Evolutionary conservation across 495 filamentous ascomycete genomes (phyloP).

Genomic region (Hypomontagnella monticulosa): DNA sequence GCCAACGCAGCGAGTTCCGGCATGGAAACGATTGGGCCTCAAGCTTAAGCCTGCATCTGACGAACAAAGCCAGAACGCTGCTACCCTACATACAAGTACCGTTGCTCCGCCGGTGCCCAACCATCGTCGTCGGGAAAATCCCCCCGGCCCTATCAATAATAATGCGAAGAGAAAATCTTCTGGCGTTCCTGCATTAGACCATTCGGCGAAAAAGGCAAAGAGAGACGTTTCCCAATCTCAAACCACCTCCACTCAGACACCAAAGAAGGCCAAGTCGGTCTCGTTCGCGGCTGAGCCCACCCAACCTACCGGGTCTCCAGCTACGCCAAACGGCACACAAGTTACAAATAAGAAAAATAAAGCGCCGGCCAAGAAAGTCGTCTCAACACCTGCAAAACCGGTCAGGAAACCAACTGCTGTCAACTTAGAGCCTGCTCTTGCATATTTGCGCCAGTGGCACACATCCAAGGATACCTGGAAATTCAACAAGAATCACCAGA

Average conservation of each 20-base stretch:
- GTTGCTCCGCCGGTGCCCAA: slow-evolving; percentile 43
- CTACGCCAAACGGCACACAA: slow-evolving; percentile 38
- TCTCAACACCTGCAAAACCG: slow-evolving; percentile 30
- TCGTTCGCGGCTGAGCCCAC: slow-evolving; percentile 79
- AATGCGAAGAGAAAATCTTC: slow-evolving; percentile 48
- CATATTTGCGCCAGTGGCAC: slow-evolving; percentile 77
- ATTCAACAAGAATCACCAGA: slow-evolving; percentile 91
- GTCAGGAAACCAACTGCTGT: slow-evolving; percentile 52
- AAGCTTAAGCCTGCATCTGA: slow-evolving; percentile 72
- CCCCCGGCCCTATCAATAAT: slow-evolving; percentile 30
- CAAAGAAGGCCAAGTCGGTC: slow-evolving; percentile 71
- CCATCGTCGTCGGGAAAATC: slow-evolving; percentile 40
- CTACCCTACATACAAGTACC: slow-evolving; percentile 40
- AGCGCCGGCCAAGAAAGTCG: slow-evolving; percentile 44
- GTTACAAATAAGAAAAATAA: slow-evolving; percentile 46
- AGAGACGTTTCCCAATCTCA: slow-evolving; percentile 38
- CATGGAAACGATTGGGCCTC: slow-evolving; percentile 80
- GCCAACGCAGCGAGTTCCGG: slow-evolving; percentile 64
- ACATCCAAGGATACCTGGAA: slow-evolving; percentile 77
- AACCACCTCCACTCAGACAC: slow-evolving; percentile 43
- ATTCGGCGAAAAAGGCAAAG: slow-evolving; percentile 45
- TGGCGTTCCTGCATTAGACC: slow-evolving; percentile 46
- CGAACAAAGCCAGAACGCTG: slow-evolving; percentile 44
- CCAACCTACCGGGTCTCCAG: slow-evolving; percentile 53
- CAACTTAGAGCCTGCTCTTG: slow-evolving; percentile 68